Conservation (phyloP, 768 basidiomycete species). For the Tylopilus subfusipes region DNA sequence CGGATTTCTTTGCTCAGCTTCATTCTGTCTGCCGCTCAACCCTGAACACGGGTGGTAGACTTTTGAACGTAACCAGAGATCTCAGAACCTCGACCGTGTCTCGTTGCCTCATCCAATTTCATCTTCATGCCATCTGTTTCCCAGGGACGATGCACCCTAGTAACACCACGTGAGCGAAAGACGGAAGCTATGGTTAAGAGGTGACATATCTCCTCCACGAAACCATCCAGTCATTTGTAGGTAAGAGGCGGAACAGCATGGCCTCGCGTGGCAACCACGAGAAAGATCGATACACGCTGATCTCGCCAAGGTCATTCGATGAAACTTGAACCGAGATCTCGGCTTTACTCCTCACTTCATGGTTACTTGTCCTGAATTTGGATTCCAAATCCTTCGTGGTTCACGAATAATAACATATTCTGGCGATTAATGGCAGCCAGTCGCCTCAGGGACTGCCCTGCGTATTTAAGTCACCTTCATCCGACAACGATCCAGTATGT, state of each 20-base stretch:
- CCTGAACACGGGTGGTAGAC: constrained; percentile 2
- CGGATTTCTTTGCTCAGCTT: not conserved
- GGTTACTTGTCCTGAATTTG: constrained; percentile 5
- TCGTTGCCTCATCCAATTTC: not conserved
- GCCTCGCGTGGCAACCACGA: constrained; percentile 20
- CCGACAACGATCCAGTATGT: constrained; percentile 6
- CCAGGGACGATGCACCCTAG: not conserved
- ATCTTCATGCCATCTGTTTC: not conserved
- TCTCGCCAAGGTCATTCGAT: not conserved
- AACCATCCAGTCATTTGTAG: not conserved
- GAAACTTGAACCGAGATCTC: not conserved
- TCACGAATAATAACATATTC: not conserved
- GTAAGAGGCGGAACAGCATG: constrained; percentile 16
- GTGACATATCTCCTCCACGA: constrained; percentile 1
- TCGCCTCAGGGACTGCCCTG: not conserved
- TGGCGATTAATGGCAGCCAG: constrained; percentile 10
- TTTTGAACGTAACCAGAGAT: not conserved
- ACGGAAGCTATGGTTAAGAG: not conserved
- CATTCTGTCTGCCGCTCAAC: not conserved
- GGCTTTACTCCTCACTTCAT: not conserved
- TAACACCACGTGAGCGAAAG: not conserved
- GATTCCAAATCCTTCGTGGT: not conserved
- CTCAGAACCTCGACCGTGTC: not conserved
- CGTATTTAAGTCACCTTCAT: constrained; percentile 10
- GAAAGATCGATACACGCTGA: not conserved